These are phyloP conservation scores for Rhododendron williamsianum DNA, from an alignment of 148 eudicot species.

Conservation along the genomic window DNA sequence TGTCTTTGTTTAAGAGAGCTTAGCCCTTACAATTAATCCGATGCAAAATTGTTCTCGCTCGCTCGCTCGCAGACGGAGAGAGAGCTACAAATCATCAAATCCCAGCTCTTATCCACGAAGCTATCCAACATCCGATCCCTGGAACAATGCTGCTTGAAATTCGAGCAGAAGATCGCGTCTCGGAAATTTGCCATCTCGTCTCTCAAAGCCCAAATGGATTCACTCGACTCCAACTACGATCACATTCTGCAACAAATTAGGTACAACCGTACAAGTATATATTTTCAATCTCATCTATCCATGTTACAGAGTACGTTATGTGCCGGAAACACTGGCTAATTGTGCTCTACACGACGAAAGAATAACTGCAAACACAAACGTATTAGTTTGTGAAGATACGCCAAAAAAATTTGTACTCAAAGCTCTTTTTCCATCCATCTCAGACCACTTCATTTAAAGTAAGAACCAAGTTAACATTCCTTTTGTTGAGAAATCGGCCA, in stretches of 20 bases:
- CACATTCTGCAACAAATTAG: constrained; percentile 24
- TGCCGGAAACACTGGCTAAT: neutral
- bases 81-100: constrained; percentile 31
- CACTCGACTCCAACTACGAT: constrained; percentile 25
- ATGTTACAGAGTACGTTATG: neutral
- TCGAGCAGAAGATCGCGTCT: constrained; percentile 39
- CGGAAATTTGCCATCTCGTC: constrained; percentile 30
- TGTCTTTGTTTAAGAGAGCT: neutral
- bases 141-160: constrained; percentile 39
- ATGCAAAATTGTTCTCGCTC: neutral
- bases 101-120: constrained; percentile 30
- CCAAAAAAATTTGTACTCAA: too few relatives aligned
- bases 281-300: neutral
- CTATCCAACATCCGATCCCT: constrained; percentile 22
- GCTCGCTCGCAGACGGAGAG: constrained; percentile 33
- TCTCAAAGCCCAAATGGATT: constrained; percentile 31
- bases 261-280: neutral
- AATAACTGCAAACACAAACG: too few relatives aligned
- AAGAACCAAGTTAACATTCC: too few relatives aligned
- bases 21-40: neutral
- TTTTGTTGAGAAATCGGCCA: too few relatives aligned
- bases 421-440: too few relatives aligned
- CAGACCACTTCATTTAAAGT: too few relatives aligned
- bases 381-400: too few relatives aligned
- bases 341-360: too few relatives aligned